Base-by-base conservation (phyloP, 1,139 yeast species). In the Kodamaea suecica region DNA sequence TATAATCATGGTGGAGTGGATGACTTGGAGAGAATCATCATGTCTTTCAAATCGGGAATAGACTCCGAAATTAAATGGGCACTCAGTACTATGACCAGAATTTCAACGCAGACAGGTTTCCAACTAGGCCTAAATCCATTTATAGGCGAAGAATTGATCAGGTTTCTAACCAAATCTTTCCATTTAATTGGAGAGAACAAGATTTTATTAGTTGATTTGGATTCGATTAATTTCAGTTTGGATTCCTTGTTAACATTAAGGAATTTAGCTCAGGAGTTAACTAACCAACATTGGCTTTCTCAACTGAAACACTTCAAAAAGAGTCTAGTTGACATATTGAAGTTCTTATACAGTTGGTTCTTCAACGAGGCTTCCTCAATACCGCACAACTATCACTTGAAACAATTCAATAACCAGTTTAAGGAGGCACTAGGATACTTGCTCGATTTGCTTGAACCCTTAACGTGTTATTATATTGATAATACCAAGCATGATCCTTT, bases 401-500 rank as follows among this genome's bases (percentile, higher is more conserved):
- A 40, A n/a, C 43, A 49, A 32, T 60, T 48, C 42, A 59, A 63
- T 25, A 59, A 60, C 57, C 76, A 72, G 40, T 66, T 68, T 45
- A 53, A 52, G 33, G 98, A 92, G 57, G 65, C 84, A 31, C 67
- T 82, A 35, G 76, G 73, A 40, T 87, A 84, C 54, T 66, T 81
- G 17, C 61, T 88, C 36, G 98, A 92, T 55, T 73, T 90, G 28
- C 73, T 86, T 36, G 98, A 92, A 54, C 81, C 92, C 2, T 75
- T 88, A 31, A 80, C 92, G 5, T 84, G 95, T 34, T 86, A 85
- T 57, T 72, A 85, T 47, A 80, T 87, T 10, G 92, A 94, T 23
- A 82, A 80, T 24, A 69, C 73, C 30, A 73, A 73, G 43, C 76
- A 77, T 46, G 90, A 84, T 55, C 74, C 73, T 8, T 63, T 80